A percentile compares a stretch with the other conserved stretches of the same genome.
phyloP scores from a whole-genome alignment of 2,329 filamentous ascomycete species.

The Lecanicillium sp. region DNA sequence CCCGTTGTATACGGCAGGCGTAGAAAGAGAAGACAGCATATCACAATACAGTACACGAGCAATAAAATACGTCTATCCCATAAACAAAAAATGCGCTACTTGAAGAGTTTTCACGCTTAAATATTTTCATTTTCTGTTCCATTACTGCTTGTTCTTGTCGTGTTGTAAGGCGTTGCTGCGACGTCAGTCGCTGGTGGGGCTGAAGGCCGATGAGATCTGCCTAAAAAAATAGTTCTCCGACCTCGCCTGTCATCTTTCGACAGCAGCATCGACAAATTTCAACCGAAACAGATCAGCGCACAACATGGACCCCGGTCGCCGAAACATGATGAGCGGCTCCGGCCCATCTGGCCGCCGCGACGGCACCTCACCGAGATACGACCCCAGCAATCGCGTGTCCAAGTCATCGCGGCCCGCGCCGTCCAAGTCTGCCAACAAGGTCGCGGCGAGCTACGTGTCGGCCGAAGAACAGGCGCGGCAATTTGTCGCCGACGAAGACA shows the following conservation, averaged over 20 bases:
- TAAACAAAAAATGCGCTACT: too few species aligned
- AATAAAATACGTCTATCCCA: too few species aligned
- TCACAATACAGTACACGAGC: too few species aligned
- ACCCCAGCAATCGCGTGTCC: slow-evolving; percentile 50
- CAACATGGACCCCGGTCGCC: slow-evolving; percentile 49
- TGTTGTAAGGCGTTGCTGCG: not conserved
- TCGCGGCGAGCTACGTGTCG: slow-evolving; percentile 47
- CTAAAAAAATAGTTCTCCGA: slow-evolving; percentile 3
- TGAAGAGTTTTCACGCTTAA: too few species aligned
- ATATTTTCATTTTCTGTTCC: not conserved
- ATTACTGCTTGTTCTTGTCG: not conserved
- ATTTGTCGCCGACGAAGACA: slow-evolving; percentile 92
- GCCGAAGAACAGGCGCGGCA: slow-evolving; percentile 72
- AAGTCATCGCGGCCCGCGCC: slow-evolving; percentile 38
- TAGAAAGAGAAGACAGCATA: too few species aligned
- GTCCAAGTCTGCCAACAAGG: slow-evolving; percentile 23
- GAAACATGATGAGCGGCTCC: slow-evolving; percentile 42
- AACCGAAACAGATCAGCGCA: not conserved
- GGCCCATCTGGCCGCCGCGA: slow-evolving; percentile 39
- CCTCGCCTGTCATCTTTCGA: too few species aligned
- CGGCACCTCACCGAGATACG: slow-evolving; percentile 49
- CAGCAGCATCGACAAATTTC: not conserved
- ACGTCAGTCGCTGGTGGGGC: slow-evolving; percentile 1
- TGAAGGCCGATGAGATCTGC: slow-evolving; percentile 4
- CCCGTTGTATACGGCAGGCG: too few species aligned